These are phyloP conservation scores for Pleurotus eryngii DNA, from an alignment of 768 basidiomycete genomes.

Conservation along the genomic window DNA sequence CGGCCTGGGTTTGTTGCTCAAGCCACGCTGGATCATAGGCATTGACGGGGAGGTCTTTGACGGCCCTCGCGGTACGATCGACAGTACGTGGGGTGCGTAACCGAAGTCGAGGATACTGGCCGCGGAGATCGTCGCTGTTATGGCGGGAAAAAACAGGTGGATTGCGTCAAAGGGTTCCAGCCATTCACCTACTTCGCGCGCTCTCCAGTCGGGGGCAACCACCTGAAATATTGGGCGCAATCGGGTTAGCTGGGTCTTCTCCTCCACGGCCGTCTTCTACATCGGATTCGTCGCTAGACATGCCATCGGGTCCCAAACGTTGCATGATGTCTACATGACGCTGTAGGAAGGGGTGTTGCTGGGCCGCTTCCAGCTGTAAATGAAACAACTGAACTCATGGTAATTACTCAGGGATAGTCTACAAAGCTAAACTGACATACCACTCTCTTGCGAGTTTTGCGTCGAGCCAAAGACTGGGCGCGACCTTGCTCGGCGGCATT, in stretches of 20 bases:
- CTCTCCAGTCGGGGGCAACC: constrained; percentile 15
- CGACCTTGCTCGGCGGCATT: too few relatives aligned
- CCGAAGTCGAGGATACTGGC: neutral
- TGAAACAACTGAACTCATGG: too few relatives aligned
- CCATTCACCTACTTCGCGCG: constrained; percentile 13
- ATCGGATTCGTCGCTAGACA: too few relatives aligned
- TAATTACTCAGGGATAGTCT: too few relatives aligned
- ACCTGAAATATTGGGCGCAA: constrained; percentile 3
- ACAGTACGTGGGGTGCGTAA: constrained; percentile 2
- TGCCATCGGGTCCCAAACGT: too few relatives aligned
- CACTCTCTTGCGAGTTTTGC: too few relatives aligned
- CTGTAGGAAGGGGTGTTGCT: too few relatives aligned
- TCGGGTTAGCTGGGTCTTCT: neutral
- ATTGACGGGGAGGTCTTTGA: constrained; percentile 14
- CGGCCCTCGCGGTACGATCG: neutral
- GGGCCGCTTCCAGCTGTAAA: too few relatives aligned
- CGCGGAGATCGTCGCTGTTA: neutral
- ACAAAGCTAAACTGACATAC: too few relatives aligned
- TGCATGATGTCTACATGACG: too few relatives aligned
- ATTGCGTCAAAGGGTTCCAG: constrained; percentile 15
- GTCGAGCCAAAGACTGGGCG: too few relatives aligned
- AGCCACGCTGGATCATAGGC: constrained; percentile 16
- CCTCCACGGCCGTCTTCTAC: too few relatives aligned
- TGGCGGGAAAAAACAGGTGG: constrained; percentile 8
- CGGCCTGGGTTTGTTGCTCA: neutral